These are phyloP conservation scores for Musa acuminata DNA, from an alignment of 176 grass and related monocot species.

Conservation along the genomic window DNA sequence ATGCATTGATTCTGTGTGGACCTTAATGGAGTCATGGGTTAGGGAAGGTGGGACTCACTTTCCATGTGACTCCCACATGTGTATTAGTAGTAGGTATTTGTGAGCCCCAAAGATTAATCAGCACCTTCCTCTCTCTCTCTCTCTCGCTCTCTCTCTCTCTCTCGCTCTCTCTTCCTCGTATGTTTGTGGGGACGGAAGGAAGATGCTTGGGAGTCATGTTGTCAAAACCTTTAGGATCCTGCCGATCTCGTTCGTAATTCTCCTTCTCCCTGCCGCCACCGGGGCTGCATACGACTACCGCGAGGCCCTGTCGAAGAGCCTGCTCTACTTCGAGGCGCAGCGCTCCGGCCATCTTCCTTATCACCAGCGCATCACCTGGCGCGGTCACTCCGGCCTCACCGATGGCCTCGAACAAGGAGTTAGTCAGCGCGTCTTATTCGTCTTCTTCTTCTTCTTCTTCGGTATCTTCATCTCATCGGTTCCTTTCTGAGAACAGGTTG, in stretches of 20 bases:
- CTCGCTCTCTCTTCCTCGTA: too few relatives aligned
- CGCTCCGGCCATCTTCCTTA: constrained; percentile 84
- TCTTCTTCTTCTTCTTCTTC: neutral
- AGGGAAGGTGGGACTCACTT: too few relatives aligned
- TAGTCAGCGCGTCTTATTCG: neutral
- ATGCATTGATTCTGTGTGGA: too few relatives aligned
- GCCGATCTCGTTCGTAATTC: neutral
- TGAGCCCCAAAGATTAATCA: too few relatives aligned
- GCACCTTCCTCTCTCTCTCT: too few relatives aligned
- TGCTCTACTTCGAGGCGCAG: constrained; percentile 97
- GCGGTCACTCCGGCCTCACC: constrained; percentile 76
- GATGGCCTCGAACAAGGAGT: constrained; percentile 89
- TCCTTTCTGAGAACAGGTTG: constrained; percentile 24
- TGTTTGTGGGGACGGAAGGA: too few relatives aligned
- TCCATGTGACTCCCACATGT: too few relatives aligned
- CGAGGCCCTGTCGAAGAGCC: constrained; percentile 69
- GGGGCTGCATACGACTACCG: constrained; percentile 42
- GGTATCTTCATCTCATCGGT: neutral
- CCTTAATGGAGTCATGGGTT: too few relatives aligned
- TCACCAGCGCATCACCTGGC: constrained; percentile 81
- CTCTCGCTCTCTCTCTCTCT: too few relatives aligned
- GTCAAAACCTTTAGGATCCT: neutral
- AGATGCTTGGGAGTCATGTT: too few relatives aligned
- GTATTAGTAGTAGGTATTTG: too few relatives aligned
- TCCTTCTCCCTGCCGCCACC: constrained; percentile 3